Percentiles rank a stretch among this genome's conserved stretches.
These are phyloP conservation scores for Pythium brassicae DNA, from an alignment of 352 stramenopile species.

Conservation along the genomic window DNA sequence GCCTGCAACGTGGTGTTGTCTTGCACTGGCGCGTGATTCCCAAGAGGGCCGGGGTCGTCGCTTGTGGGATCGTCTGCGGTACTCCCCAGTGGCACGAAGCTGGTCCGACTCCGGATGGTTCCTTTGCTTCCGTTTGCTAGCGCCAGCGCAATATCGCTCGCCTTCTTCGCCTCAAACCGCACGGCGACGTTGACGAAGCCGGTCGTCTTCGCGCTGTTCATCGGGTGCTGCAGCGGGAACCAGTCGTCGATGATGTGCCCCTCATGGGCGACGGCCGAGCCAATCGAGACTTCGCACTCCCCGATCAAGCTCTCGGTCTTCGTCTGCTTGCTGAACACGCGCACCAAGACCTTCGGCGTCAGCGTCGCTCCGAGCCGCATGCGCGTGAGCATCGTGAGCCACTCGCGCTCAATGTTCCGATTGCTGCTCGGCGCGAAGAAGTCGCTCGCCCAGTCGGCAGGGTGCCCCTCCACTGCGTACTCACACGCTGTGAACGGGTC, in stretches of 20 bases:
- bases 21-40: conserved; percentile 1
- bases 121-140: not conserved
- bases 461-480: conserved; percentile 68
- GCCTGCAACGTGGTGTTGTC: conserved; percentile 8
- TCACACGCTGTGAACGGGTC: conserved; percentile 76
- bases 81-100: conserved; percentile 5
- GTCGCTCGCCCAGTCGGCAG: conserved; percentile 47
- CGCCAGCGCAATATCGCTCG: conserved; percentile 8
- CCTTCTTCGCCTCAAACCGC: conserved; percentile 56
- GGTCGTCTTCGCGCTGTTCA: conserved; percentile 10
- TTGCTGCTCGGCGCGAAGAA: conserved; percentile 57
- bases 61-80: not conserved
- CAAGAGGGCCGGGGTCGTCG: not conserved
- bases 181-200: conserved; percentile 49
- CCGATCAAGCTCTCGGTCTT: conserved; percentile 70
- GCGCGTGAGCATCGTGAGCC: conserved; percentile 36
- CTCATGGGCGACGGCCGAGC: conserved; percentile 66
- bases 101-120: not conserved
- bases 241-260: conserved; percentile 70
- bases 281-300: conserved; percentile 69
- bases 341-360: conserved; percentile 62
- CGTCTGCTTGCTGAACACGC: conserved; percentile 65
- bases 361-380: conserved; percentile 58
- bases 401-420: conserved; percentile 47
- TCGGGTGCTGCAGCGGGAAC: conserved; percentile 39